Conservation (phyloP, 345 rosid species). For the Eutrema heterophyllum region DNA sequence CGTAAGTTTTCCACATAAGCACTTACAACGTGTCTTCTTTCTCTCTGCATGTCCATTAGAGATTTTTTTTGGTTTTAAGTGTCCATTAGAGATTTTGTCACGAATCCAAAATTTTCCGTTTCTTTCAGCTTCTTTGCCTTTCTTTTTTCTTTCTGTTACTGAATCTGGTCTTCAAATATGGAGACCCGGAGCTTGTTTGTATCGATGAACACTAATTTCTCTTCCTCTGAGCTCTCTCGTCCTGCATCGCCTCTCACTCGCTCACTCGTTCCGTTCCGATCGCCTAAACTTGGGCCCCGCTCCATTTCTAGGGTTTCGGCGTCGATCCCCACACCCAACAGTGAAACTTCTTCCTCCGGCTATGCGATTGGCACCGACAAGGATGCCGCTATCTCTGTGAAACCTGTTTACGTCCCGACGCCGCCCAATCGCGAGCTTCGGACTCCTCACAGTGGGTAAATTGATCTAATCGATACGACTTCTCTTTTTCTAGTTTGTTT, state of each 20-base stretch:
- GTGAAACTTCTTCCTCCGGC: conserved; percentile 13
- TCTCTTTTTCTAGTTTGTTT: neutral
- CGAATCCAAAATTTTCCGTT: neutral
- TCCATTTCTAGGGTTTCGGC: conserved; percentile 27
- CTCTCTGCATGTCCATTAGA: neutral
- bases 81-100: neutral
- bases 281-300: conserved; percentile 3
- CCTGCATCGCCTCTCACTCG: conserved; percentile 13
- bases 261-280: conserved; percentile 7
- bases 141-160: neutral
- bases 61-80: too few relatives aligned
- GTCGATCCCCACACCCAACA: conserved; percentile 26
- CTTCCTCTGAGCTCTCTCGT: conserved; percentile 21
- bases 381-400: conserved; percentile 24
- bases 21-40: neutral
- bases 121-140: neutral
- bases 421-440: conserved; percentile 62
- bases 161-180: conserved; percentile 11
- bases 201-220: conserved; percentile 14
- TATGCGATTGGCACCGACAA: neutral
- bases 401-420: conserved; percentile 62
- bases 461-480: neutral
- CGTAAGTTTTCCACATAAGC: neutral
- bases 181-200: conserved; percentile 13
- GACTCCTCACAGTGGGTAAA: conserved; percentile 96